Percentiles rank a stretch among this genome's conserved stretches.
Conservation (phyloP, 352 stramenopile species). For the Plasmopara muralis region DNA sequence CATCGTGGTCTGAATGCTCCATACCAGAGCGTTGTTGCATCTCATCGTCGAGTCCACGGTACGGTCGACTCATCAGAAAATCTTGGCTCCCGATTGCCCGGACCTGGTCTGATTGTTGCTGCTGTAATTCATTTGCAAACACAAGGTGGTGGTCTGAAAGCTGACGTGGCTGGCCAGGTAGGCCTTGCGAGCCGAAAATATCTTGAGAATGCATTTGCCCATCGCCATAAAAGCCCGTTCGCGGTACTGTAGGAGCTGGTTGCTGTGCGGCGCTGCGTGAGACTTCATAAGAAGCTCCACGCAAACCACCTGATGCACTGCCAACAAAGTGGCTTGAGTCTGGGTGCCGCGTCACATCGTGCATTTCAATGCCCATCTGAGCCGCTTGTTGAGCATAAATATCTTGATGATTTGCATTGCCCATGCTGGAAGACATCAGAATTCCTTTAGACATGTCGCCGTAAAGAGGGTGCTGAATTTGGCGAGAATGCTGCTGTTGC, state of each 20-base stretch:
- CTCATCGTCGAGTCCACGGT: conserved; percentile 36
- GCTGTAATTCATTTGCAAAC: conserved; percentile 35
- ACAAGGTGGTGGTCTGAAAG: conserved; percentile 36
- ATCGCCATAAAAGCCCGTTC: conserved; percentile 39
- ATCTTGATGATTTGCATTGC: conserved; percentile 33
- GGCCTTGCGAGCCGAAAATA: conserved; percentile 35
- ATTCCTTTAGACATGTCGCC: conserved; percentile 48
- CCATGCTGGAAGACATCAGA: conserved; percentile 36
- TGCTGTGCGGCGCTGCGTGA: conserved; percentile 18
- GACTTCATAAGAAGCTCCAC: conserved; percentile 23
- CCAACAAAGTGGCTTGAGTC: conserved; percentile 30
- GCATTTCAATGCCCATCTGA: conserved; percentile 52
- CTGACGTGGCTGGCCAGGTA: conserved; percentile 31
- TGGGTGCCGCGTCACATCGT: conserved; percentile 45
- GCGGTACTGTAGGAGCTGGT: conserved; percentile 24
- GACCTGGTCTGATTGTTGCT: conserved; percentile 35
- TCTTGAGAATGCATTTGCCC: conserved; percentile 43
- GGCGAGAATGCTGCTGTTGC: conserved; percentile 38
- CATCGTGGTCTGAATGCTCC: conserved; percentile 37
- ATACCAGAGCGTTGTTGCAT: conserved; percentile 35
- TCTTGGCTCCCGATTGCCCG: conserved; percentile 35
- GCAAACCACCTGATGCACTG: conserved; percentile 13
- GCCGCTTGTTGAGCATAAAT: conserved; percentile 42
- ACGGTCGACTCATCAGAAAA: conserved; percentile 42
- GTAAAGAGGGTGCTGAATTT: conserved; percentile 50